Evolutionary conservation across 352 stramenopile species (phyloP), one percentile per base, ranked within the genome.

Genomic region (Phytophthora podocarpi): DNA sequence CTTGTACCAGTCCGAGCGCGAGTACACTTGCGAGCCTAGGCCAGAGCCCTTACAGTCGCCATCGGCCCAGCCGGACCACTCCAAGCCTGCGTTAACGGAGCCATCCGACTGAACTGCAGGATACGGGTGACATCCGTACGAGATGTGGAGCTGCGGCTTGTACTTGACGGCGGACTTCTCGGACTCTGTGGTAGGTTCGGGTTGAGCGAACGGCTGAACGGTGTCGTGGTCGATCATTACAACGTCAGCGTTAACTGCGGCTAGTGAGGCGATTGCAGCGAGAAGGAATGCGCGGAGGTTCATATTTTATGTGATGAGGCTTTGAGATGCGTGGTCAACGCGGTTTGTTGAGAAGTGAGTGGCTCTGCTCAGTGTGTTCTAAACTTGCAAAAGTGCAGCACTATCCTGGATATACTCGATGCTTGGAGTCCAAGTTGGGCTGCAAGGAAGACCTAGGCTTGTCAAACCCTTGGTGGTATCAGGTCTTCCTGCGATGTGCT

Each of bases 121-220:
- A 20, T 40, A 40, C n/a, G 34, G 34, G 9, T 40, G 34, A 16
- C 34, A 40, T 40, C 34, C 34, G 34, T 21, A 8, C 2, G 4
- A 7, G 13, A 40, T 16, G 34, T 21, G n/a, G 34, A 40, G 34
- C 3, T 18, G 2, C 12, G 34, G 34, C 3, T 40, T 40, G 34
- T 21, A 20, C 8, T 9, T 40, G 5, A 31, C 39, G 4, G 57
- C 47, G 21, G 57, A 47, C 18, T 50, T 60, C 6, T 66, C 39
- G 4, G 40, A 46, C 10, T 60, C 32, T 9, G 48, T 60, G 3
- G 4, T 45, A 6, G 56, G 45, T 24, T 52, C 12, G 2, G 46
- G 48, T 21, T 66, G 32, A 12, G 39, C 18, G 15, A 66, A 65
- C 6, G 57, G 57, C 20, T 54, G 1, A 3, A 60, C 58, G 50